phyloP scores from a whole-genome alignment of 805 yeast species.

The Saccharomycopsis lassenensis region DNA sequence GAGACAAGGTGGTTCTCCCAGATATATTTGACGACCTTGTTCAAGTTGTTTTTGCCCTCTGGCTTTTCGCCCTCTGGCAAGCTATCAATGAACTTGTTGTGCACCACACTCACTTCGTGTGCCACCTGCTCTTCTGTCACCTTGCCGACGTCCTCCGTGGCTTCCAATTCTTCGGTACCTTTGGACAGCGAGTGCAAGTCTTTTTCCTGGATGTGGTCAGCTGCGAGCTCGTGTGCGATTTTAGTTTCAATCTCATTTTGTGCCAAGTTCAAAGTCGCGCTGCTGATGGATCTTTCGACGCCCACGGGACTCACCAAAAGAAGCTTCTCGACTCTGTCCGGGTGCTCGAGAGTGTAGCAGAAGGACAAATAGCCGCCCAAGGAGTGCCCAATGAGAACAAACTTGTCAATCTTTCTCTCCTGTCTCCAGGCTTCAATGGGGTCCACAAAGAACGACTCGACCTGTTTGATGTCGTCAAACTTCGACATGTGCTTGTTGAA shows the following conservation, averaged over 20 bases:
- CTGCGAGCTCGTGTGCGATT: constrained; percentile 1
- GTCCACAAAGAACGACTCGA: constrained; percentile 28
- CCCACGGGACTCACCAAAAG: constrained; percentile 65
- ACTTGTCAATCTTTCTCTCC: constrained; percentile 34
- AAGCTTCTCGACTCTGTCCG: constrained; percentile 38
- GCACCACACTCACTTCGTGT: constrained; percentile 20
- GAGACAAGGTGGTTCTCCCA: constrained; percentile 45
- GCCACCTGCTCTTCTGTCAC: constrained; percentile 21
- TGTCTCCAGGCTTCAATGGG: constrained; percentile 53
- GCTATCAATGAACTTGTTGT: constrained; percentile 19
- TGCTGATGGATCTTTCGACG: constrained; percentile 44
- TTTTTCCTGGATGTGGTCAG: neutral
- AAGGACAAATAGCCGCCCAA: constrained; percentile 60
- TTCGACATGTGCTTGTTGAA: constrained; percentile 17
- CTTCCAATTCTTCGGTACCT: too few relatives aligned
- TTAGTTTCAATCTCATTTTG: neutral
- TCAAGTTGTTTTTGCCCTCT: neutral
- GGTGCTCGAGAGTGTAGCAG: constrained; percentile 45
- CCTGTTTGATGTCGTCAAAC: constrained; percentile 23
- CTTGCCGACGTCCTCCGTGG: constrained; percentile 15
- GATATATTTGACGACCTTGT: constrained; percentile 20
- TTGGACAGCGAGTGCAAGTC: constrained; percentile 1
- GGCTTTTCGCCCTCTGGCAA: constrained; percentile 8
- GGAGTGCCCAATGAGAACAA: constrained; percentile 58
- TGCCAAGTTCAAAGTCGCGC: constrained; percentile 6